Evolutionary conservation across 1,139 yeast species (phyloP).

Genomic region (Taphrina communis): DNA sequence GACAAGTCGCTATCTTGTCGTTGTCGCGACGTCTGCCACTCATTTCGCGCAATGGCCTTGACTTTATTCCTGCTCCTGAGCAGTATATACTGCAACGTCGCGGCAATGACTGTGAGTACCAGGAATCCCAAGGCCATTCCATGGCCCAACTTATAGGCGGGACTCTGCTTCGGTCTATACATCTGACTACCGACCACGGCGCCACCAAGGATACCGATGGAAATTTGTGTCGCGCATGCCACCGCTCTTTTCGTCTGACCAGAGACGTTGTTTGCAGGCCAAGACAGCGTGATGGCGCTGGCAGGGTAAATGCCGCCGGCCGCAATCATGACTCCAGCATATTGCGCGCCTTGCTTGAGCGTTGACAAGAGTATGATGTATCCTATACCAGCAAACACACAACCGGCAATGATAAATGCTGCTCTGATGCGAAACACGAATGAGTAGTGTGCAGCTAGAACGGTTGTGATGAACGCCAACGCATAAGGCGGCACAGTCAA

Average conservation of each 20-base stretch:
- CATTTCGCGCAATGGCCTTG: constrained; percentile 3
- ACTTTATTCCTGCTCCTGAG: constrained; percentile 6
- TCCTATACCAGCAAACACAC: constrained; percentile 52
- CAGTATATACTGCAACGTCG: constrained; percentile 2
- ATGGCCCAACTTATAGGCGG: constrained; percentile 51
- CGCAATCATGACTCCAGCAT: constrained; percentile 53
- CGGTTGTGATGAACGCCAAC: constrained; percentile 54
- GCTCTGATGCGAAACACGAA: constrained; percentile 53
- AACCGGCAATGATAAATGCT: constrained; percentile 54
- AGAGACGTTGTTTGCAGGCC: constrained; percentile 55
- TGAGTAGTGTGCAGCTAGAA: constrained; percentile 50
- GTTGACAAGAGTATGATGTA: constrained; percentile 52
- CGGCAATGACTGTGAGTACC: constrained; percentile 13
- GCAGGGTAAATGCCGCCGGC: constrained; percentile 53
- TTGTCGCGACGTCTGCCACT: not conserved
- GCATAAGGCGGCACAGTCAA: constrained; percentile 60
- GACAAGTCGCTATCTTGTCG: not conserved
- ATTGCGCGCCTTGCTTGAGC: constrained; percentile 46
- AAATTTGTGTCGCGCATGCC: constrained; percentile 51
- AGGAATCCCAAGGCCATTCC: constrained; percentile 48
- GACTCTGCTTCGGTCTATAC: constrained; percentile 52
- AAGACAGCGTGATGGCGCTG: constrained; percentile 53
- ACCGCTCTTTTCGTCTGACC: constrained; percentile 61
- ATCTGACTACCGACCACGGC: constrained; percentile 55
- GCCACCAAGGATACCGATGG: constrained; percentile 54